Evolutionary conservation across 768 basidiomycete species (phyloP), one percentile per base, ranked within the genome.

Genomic region (Mycena metata): DNA sequence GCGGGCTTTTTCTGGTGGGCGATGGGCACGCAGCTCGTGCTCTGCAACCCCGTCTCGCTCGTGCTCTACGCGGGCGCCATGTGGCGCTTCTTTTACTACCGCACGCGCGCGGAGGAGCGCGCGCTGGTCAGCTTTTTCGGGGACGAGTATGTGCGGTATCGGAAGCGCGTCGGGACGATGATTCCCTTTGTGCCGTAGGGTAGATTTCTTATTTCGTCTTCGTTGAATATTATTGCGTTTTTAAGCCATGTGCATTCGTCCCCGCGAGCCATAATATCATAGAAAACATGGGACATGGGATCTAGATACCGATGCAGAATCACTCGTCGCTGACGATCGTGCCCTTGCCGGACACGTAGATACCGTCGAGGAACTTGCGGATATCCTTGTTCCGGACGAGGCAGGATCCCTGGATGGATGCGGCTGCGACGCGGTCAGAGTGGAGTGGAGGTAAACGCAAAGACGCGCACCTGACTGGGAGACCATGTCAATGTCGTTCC

Each of bases 301-400:
- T 59, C 56, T 42, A 43, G 36, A 12, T 41, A 60, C 24, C 30
- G 6, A 21, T 42, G 35, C 24, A 30, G 6, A 56, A 68, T 78
- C 77, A 86, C 59, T 88, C 81, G 26, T 88, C 89, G 66, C 79
- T 69, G 55, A 83, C 74, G 67, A 93, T 84, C 16, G 91, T 90
- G 66, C 89, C 88, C 84, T 89, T 91, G 76, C 92, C 91, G 42
- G 95, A 96, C 69, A 96, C 94, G 75, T 96, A 96, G 83, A 96
- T 89, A 80, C 95, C 93, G 79, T 96, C 95, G 80, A 98, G 86
- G 88, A 98, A 98, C 87, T 98, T 98, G 76, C 97, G 95, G 83
- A 99, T 98, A 87, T 97, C 97, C 87, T 99, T 99, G 92, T 99
- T 98, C 82, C 95, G 93, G 77, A 99, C 98, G 74, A 92, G 90